phyloP scores from a whole-genome alignment of 1,284 basidiomycete genomes.

The Malassezia furfur region DNA sequence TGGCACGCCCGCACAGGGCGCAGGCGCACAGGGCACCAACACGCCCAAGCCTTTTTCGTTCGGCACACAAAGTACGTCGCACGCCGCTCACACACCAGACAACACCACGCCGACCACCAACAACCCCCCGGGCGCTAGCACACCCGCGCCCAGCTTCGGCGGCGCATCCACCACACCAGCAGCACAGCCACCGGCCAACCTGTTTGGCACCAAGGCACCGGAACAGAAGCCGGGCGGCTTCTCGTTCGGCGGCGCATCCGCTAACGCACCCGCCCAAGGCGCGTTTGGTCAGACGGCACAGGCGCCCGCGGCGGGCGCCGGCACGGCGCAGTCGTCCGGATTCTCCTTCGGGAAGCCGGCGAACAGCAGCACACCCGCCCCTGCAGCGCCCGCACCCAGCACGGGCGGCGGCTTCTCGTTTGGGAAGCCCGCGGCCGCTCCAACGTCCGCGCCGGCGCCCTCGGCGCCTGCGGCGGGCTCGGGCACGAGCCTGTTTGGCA shows the following conservation, averaged over 20 bases:
- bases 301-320: background rate
- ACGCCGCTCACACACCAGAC: background rate
- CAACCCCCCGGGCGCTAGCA: background rate
- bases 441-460: background rate
- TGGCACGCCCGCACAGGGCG: background rate
- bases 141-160: constrained; percentile 8
- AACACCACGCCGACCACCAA: background rate
- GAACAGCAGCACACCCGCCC: background rate
- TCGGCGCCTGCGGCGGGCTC: too few relatives aligned
- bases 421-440: constrained; percentile 15
- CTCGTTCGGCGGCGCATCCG: constrained; percentile 5
- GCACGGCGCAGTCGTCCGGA: constrained; percentile 16
- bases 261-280: background rate
- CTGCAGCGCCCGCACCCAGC: background rate
- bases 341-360: constrained; percentile 25
- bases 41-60: constrained; percentile 7
- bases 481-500: background rate
- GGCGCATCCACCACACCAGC: constrained; percentile 13
- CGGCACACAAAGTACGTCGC: constrained; percentile 8
- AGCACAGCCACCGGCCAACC: constrained; percentile 11
- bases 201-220: constrained; percentile 14
- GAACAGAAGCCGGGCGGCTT: background rate
- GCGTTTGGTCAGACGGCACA: constrained; percentile 14
- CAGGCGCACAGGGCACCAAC: background rate
- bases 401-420: constrained; percentile 2